Base-by-base conservation (phyloP, 495 filamentous ascomycete species). In the Parathielavia appendiculata region DNA sequence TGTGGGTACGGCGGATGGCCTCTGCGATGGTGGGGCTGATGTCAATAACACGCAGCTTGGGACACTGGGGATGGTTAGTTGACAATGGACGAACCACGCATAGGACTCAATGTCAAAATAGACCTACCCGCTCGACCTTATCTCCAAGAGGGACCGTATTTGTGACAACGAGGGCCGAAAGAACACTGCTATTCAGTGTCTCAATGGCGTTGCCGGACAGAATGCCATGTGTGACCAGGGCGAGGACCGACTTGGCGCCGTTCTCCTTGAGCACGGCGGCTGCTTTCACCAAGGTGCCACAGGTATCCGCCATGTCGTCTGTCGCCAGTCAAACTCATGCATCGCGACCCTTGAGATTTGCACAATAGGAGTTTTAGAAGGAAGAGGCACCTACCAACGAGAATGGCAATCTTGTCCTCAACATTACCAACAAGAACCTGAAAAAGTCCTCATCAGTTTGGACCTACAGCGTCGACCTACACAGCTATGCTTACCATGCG, bases 141-240 rank as follows among this genome's bases (percentile, higher is more conserved):
- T 88, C 88, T 52, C 81, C 80, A 56, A 95, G 83, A 40, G 92
- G 92, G 30, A 97, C 90, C n/a, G 92, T 98, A 74, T 98, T 98
- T 34, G 95, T 97, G 51, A 97, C 92, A 14, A 97, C 91, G 8
- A 98, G 72, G 56, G 84, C 85, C 57, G 76, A 83, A 62, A 97
- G 73, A 60, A 81, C 77, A 69, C 91, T 95, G 60, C 81, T 81
- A 71, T 97, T 97, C 58, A 98, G 77, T 40, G 84, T 91, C 71
- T 92, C 87, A 55, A 95, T 92, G 32, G 93, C 93, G 63, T 90
- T 88, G 5, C 93, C 93, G 58, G 87, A 92, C 34, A 98, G 76
- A 57, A 97, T 97, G 35, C 92, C 93, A 71, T 97, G 93, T 3
- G 93, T 97, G 51, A 97, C 95, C 55, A 98, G 91, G 35, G 95